These are phyloP conservation scores for Starmera stellimalicola DNA, from an alignment of 1,139 yeast genomes.

Conservation along the genomic window DNA sequence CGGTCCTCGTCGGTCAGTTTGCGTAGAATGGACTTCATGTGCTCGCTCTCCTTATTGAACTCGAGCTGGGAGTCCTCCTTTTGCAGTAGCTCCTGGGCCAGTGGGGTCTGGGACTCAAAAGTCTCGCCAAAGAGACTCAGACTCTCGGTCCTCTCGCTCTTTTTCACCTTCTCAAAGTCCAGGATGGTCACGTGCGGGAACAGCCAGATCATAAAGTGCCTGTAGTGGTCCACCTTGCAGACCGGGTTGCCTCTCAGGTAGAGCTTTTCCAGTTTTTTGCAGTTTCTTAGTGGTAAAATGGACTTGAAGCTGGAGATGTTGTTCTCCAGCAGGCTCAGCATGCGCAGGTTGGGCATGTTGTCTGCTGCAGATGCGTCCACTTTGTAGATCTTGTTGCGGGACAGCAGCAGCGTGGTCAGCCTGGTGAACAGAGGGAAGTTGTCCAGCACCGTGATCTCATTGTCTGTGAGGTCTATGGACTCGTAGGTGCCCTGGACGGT, in stretches of 20 bases:
- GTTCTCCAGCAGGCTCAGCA: constrained; percentile 47
- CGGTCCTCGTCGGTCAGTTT: constrained; percentile 49
- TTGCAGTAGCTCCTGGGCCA: constrained; percentile 6
- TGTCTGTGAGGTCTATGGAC: constrained; percentile 60
- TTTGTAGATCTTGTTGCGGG: constrained; percentile 43
- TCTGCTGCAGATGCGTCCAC: constrained; percentile 27
- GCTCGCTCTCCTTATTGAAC: constrained; percentile 20
- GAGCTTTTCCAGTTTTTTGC: constrained; percentile 36
- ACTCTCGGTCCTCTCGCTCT: constrained; percentile 41
- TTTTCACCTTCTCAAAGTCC: constrained; percentile 58
- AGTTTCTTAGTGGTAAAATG: constrained; percentile 27
- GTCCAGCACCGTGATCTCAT: constrained; percentile 45
- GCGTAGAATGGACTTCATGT: constrained; percentile 24
- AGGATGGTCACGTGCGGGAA: constrained; percentile 54
- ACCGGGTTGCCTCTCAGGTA: constrained; percentile 57
- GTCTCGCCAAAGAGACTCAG: constrained; percentile 34
- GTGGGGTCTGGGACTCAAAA: constrained; percentile 6
- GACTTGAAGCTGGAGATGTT: constrained; percentile 32
- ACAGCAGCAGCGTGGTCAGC: constrained; percentile 42
- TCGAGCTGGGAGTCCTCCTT: constrained; percentile 1
- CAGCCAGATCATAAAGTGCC: constrained; percentile 50
- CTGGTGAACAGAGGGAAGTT: constrained; percentile 39
- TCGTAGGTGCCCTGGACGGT: constrained; percentile 34
- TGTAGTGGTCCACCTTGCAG: constrained; percentile 41
- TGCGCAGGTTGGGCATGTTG: constrained; percentile 34